Evolutionary conservation across 495 filamentous ascomycete species (phyloP), one percentile per base, ranked within the genome.

Genomic region (Trichoderma asperelloides): DNA sequence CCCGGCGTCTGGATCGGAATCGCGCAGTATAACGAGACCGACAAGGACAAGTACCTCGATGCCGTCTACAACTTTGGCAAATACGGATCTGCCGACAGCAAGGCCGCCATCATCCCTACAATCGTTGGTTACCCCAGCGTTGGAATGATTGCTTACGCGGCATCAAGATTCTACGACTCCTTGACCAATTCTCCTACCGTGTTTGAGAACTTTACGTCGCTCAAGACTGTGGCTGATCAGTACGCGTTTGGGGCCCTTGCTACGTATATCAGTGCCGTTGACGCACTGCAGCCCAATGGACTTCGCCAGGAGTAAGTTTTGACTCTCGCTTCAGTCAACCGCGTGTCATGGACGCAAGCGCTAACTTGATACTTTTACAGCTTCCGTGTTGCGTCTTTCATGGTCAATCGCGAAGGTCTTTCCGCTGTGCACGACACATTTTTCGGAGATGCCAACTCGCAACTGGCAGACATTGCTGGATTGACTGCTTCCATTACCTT

Each of bases 381-480:
- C 39, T 40, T 70, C 66, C 69, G 68, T 41, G 66, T 66, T 30
- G 27, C 65, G 0, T 47, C 43, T 27, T 55, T 51, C 2, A 28
- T 28, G 4, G 69, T 67, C 45, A 68, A 47, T 12, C n/a, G 39
- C 15, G 45, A 70, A 62, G 69, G 66, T 40, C 63, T 70, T 51
- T 62, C 63, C 23, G 65, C 68, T 15, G 69, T 70, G 4, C 66
- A 70, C 45, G 69, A 70, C 43, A 70, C 63, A 11, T 68, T 63
- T 62, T 70, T 70, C 39, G 51, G n/a, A 27, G 63, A 62, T 37
- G 69, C 63, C 21, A 43, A 68, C 18, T 27, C 66, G 1, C 33
- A 60, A 7, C 57, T 68, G 4, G 18, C 45, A 12, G 63, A 47
- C 3, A 64, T 70, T 39, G 63, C 41, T 23, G 66, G 63, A 1